These are phyloP conservation scores for Lactuca saligna DNA, from an alignment of 129 eudicot genomes.

Conservation along the genomic window DNA sequence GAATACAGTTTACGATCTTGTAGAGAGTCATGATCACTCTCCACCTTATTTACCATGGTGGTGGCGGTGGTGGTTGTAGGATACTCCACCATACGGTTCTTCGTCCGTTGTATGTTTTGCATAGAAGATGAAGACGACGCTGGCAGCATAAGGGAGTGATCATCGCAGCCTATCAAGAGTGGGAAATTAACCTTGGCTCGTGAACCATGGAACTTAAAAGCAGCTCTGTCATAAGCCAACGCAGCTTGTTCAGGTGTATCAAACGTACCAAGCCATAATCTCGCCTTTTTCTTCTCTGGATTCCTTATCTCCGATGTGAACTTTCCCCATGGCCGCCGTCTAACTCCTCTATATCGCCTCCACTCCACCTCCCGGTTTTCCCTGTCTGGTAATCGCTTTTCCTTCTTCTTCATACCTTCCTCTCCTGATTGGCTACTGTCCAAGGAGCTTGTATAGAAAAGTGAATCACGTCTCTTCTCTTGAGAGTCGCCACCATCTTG, in stretches of 20 bases:
- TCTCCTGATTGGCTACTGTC: constrained; percentile 2
- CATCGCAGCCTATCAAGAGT: constrained; percentile 25
- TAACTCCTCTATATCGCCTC: constrained; percentile 42
- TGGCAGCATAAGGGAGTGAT: not conserved
- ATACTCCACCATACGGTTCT: not conserved
- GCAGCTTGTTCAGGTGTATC: constrained; percentile 44
- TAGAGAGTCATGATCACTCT: constrained; percentile 18
- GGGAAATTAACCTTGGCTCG: constrained; percentile 43
- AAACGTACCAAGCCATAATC: constrained; percentile 41
- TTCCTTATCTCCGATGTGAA: constrained; percentile 44
- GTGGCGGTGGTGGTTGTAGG: not conserved
- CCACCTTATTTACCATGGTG: not conserved
- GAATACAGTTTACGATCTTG: constrained; percentile 24
- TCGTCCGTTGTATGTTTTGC: not conserved
- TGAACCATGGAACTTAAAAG: constrained; percentile 41
- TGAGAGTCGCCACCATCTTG: constrained; percentile 8
- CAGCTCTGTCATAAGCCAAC: constrained; percentile 37
- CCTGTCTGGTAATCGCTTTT: constrained; percentile 3
- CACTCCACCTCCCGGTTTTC: constrained; percentile 22
- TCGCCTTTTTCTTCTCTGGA: constrained; percentile 38
- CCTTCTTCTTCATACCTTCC: constrained; percentile 21
- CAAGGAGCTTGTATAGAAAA: constrained; percentile 18
- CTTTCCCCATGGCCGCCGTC: constrained; percentile 44
- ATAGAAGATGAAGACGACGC: constrained; percentile 26
- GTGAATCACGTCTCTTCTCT: not conserved